Conservation (phyloP, 1,284 basidiomycete species). For the Leccinum holopus region DNA sequence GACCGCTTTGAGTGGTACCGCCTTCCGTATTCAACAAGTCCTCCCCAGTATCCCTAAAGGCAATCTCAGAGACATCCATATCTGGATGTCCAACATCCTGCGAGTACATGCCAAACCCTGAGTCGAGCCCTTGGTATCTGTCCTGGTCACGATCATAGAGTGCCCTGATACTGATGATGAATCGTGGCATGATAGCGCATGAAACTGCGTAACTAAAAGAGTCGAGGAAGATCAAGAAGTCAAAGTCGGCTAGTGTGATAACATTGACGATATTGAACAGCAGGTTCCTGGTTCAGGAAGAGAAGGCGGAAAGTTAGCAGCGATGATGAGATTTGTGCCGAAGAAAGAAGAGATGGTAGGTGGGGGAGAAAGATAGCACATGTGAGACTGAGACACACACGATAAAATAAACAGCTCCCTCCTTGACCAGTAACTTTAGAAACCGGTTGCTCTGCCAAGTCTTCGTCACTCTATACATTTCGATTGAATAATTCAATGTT, state of each 20-base stretch:
- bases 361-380: not conserved
- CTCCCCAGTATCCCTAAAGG: not conserved
- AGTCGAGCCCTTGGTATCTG: not conserved
- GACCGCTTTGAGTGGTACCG: not conserved
- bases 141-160: not conserved
- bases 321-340: not conserved
- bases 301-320: not conserved
- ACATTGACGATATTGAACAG: not conserved
- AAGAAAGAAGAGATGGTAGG: not conserved
- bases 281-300: not conserved
- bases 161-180: not conserved
- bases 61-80: not conserved
- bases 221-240: not conserved
- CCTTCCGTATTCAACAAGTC: not conserved
- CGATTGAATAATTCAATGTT: not conserved
- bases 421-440: not conserved
- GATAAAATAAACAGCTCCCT: not conserved
- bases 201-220: not conserved
- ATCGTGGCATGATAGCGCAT: not conserved
- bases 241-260: not conserved
- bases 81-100: not conserved
- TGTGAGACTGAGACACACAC: not conserved
- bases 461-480: not conserved
- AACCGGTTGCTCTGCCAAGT: not conserved
- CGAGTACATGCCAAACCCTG: not conserved